Evolutionary conservation across 2,329 filamentous ascomycete genomes (phyloP).

Genomic region (Diaporthe sp.): DNA sequence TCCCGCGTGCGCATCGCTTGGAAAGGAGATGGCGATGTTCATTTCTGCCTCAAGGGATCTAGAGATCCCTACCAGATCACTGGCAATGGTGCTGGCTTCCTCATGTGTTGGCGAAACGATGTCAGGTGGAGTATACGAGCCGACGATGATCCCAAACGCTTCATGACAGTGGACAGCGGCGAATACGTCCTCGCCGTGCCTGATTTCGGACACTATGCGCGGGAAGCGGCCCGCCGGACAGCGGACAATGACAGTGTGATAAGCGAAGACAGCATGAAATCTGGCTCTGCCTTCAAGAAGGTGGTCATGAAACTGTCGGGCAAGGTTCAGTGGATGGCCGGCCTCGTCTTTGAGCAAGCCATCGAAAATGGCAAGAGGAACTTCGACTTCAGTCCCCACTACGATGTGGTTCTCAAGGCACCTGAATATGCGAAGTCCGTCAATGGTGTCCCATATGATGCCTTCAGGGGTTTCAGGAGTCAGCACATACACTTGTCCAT

Average conservation of each 20-base stretch:
- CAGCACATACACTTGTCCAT: slow-evolving; percentile 97
- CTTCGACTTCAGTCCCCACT: slow-evolving; percentile 93
- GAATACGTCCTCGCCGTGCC: slow-evolving; percentile 96
- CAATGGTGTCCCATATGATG: slow-evolving; percentile 78
- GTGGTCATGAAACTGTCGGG: slow-evolving; percentile 99
- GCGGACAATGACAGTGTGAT: slow-evolving; percentile 71
- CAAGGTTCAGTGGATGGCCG: slow-evolving; percentile 92
- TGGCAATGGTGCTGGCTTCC: slow-evolving; percentile 91
- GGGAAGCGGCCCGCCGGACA: slow-evolving; percentile 67
- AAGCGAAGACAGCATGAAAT: slow-evolving; percentile 74
- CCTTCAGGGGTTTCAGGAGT: slow-evolving; percentile 96
- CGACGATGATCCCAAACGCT: slow-evolving; percentile 88
- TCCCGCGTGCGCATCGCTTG: slow-evolving; percentile 90
- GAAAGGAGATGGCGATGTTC: slow-evolving; percentile 96
- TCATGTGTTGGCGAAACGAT: slow-evolving; percentile 99
- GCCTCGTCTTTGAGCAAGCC: slow-evolving; percentile 91
- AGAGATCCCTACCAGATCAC: slow-evolving; percentile 95
- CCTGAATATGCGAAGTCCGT: slow-evolving; percentile 77
- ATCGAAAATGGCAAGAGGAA: slow-evolving; percentile 78
- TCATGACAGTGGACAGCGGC: slow-evolving; percentile 96
- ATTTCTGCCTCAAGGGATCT: slow-evolving; percentile 90
- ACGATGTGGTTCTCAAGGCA: slow-evolving; percentile 87
- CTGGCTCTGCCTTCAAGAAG: slow-evolving; percentile 93
- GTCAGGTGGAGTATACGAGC: slow-evolving; percentile 88
- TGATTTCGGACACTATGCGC: slow-evolving; percentile 90